phyloP scores from a whole-genome alignment of 208 protist genomes.

The Giardia muris region DNA sequence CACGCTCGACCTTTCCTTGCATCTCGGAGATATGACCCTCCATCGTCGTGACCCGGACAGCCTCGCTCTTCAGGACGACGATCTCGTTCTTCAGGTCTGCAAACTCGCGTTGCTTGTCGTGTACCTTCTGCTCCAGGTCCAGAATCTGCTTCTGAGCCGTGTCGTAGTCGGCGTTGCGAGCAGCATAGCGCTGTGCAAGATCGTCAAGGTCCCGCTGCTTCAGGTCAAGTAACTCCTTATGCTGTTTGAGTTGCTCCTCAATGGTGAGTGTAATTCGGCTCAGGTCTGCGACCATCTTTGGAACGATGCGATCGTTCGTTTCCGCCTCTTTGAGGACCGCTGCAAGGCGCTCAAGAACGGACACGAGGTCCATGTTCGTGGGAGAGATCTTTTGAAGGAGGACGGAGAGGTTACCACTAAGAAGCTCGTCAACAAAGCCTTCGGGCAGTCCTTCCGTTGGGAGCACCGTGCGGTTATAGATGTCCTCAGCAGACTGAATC shows the following conservation, averaged over 20 bases:
- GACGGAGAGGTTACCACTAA: background rate
- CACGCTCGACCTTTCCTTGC: background rate
- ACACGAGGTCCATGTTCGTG: background rate
- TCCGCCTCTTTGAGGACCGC: background rate
- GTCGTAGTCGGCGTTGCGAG: background rate
- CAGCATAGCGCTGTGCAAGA: background rate
- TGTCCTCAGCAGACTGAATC: background rate
- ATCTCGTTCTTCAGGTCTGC: background rate
- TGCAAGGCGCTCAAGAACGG: background rate
- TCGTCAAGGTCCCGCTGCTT: background rate
- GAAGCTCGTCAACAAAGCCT: background rate
- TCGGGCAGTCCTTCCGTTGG: background rate
- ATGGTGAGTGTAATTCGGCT: background rate
- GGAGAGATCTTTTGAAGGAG: background rate
- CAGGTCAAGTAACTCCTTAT: background rate
- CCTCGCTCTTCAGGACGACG: background rate
- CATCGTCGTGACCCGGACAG: background rate
- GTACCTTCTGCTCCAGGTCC: background rate
- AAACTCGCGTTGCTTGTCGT: background rate
- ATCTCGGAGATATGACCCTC: background rate
- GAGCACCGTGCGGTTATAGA: background rate
- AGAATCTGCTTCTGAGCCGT: background rate
- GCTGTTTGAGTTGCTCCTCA: background rate
- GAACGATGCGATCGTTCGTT: background rate
- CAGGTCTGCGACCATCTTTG: background rate